A percentile compares a stretch with the other conserved stretches of the same genome.
phyloP scores from a whole-genome alignment of 805 yeast genomes.

The Zygoascus bituminiphila region DNA sequence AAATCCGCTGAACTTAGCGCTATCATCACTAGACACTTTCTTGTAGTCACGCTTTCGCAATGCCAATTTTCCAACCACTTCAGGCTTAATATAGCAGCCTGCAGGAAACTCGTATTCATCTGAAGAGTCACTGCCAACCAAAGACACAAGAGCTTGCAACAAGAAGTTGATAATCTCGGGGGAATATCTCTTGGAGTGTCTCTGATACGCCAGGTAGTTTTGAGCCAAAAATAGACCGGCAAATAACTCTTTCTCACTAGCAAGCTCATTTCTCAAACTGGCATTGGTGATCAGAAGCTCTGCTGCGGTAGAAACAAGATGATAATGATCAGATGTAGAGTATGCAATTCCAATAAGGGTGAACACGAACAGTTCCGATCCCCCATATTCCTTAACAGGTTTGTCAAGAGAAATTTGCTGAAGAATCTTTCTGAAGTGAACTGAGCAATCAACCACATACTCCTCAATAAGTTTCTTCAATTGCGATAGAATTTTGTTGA shows the following conservation, averaged over 20 bases:
- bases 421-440: conserved; percentile 50
- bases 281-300: conserved; percentile 62
- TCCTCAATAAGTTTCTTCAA: conserved; percentile 55
- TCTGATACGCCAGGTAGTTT: conserved; percentile 61
- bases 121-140: not conserved
- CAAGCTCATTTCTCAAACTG: conserved; percentile 44
- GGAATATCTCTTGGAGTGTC: conserved; percentile 65
- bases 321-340: conserved; percentile 94
- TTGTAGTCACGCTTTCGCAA: not conserved
- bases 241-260: conserved; percentile 37
- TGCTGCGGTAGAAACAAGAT: conserved; percentile 81
- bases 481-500: conserved; percentile 21
- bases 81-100: not conserved
- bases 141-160: conserved; percentile 6
- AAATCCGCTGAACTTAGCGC: not conserved
- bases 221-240: conserved; percentile 63
- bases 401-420: conserved; percentile 28
- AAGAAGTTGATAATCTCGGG: conserved; percentile 65
- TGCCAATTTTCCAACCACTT: conserved; percentile 1
- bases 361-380: conserved; percentile 59
- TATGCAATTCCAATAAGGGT: conserved; percentile 66
- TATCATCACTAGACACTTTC: not conserved
- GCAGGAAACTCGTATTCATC: not conserved
- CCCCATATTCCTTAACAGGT: conserved; percentile 15
- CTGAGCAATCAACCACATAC: conserved; percentile 56